phyloP scores from a whole-genome alignment of 441 rosid genomes.

The Pelargonium fulgidum region DNA sequence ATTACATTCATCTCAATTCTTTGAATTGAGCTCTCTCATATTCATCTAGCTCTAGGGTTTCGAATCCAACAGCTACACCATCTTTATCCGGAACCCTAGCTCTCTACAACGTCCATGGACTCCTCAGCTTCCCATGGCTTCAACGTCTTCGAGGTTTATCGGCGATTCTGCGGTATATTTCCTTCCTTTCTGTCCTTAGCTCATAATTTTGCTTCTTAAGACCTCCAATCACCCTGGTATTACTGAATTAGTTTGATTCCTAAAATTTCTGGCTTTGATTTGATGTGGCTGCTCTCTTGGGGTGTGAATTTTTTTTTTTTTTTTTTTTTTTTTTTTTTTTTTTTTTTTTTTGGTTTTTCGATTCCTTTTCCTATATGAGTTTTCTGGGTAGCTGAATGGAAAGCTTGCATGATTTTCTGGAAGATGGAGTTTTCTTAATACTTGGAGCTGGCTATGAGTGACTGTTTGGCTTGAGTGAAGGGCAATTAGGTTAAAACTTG shows the following conservation, averaged over 20 bases:
- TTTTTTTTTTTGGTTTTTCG: no score
- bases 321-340: no score
- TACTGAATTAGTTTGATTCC: not conserved
- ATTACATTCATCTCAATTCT: not conserved
- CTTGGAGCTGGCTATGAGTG: not conserved
- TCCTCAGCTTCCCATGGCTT: slow-evolving; percentile 33
- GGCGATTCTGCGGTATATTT: slow-evolving; percentile 49
- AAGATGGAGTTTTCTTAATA: not conserved
- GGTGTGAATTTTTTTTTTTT: not conserved
- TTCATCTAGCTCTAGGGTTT: not conserved
- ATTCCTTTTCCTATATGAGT: not conserved
- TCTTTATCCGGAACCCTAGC: slow-evolving; percentile 10
- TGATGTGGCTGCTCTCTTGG: not conserved
- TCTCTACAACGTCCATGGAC: slow-evolving; percentile 32
- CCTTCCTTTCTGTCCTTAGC: not conserved
- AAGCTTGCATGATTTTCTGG: not conserved
- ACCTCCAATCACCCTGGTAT: not conserved
- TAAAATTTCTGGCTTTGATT: not conserved
- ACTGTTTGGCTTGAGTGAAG: not conserved
- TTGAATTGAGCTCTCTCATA: not conserved
- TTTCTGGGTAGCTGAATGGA: not conserved
- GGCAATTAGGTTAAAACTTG: not conserved
- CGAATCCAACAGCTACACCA: not conserved
- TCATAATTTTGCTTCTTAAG: not conserved
- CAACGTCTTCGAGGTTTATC: slow-evolving; percentile 57